Evolutionary conservation across 768 basidiomycete species (phyloP).

Genomic region (Megacollybia marginata): DNA sequence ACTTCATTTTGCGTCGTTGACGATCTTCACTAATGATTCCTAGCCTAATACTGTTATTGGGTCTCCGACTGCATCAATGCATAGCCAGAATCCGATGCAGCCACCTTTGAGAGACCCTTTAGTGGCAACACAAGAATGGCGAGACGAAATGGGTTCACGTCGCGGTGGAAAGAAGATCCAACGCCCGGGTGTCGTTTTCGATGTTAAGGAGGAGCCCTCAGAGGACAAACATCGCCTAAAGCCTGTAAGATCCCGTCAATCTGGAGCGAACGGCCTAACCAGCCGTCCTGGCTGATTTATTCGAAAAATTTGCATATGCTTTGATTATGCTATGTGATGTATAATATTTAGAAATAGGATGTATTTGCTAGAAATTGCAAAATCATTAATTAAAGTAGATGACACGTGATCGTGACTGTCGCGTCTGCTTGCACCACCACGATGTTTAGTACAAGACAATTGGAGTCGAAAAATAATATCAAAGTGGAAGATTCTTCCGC

Average conservation of each 20-base stretch:
- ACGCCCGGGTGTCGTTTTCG: constrained; percentile 63
- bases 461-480: background rate
- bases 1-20: constrained; percentile 19
- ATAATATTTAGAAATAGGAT: no score
- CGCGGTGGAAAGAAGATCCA: constrained; percentile 32
- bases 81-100: constrained; percentile 44
- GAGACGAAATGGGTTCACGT: constrained; percentile 50
- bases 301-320: no score
- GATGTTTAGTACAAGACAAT: background rate
- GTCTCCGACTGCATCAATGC: constrained; percentile 65
- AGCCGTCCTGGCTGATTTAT: no score
- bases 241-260: constrained; percentile 2
- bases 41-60: constrained; percentile 69
- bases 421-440: background rate
- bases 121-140: constrained; percentile 63
- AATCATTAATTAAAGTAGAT: no score
- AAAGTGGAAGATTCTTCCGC: background rate
- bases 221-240: constrained; percentile 29
- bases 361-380: no score
- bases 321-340: no score
- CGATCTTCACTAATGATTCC: constrained; percentile 6
- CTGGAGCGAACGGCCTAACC: background rate
- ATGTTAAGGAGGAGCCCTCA: constrained; percentile 46
- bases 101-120: constrained; percentile 57
- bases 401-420: background rate